Base-by-base conservation (phyloP, 352 stramenopile genomes). In the Phytopythium chamaehyphon region DNA sequence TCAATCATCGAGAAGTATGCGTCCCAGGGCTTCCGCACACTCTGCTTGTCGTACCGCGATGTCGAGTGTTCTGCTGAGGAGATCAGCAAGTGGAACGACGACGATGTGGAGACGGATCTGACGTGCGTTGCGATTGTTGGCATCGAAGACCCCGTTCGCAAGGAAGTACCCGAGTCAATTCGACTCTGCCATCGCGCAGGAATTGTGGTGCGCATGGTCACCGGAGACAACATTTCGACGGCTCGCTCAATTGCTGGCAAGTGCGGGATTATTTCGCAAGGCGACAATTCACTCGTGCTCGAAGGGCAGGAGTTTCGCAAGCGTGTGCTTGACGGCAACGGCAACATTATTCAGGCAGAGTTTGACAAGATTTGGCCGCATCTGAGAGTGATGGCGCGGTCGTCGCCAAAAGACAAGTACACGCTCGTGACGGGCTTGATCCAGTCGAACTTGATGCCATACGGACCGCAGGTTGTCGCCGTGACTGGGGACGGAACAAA, bases 181-280 rank as follows among this genome's bases (percentile, higher is more conserved):
- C 57, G 71, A 39, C 80, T 78, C 14, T 99, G 97, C 71, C 83
- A 98, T 61, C 72, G 74, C 7, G 96, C 96, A 6, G 97, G 97
- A 38, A 98, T 99, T 62, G 79, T 96, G 35, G 96, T 99, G 37
- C 91, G 96, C 40, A 99, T 99, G 96, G 90, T 99, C 38, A 99
- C 97, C 16, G 97, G 97, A 26, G 97, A 99, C 74, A 98, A 98
- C 56, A 93, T 98, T 54, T 82, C 92, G 10, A 99, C 97, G 16
- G 82, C 82, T 10, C 73, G 77, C 6, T 87, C 73, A 15, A 90
- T 92, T 36, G 82, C 82, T 16, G 65, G 68, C 36, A 89, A 92
- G 43, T 90, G 82, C 33, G 82, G 82, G 10, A 92, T 92, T 26
- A 71, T 85, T 44, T 69, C 58, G 22, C 64, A 67, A 7, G 62